Percentiles rank a stretch among this genome's conserved stretches.
These are phyloP conservation scores for Boletus vinaceobasis DNA, from an alignment of 768 basidiomycete genomes.

Conservation along the genomic window DNA sequence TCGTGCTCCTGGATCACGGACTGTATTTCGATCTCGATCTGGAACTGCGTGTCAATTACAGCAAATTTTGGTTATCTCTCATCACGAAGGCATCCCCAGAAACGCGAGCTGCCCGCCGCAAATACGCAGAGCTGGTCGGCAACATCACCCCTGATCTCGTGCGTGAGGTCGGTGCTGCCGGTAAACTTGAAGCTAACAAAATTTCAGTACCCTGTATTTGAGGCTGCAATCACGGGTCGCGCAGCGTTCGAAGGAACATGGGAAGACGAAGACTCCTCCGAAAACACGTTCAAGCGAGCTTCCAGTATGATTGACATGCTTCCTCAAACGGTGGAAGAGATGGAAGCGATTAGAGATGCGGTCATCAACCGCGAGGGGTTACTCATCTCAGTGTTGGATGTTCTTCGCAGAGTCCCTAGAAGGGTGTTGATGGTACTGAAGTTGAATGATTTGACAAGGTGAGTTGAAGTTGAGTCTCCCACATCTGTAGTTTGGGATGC, in stretches of 20 bases:
- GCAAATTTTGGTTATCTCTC: constrained; percentile 88
- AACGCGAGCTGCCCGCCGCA: constrained; percentile 65
- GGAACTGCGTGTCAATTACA: constrained; percentile 76
- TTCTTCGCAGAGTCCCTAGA: constrained; percentile 82
- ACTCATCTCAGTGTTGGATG: constrained; percentile 79
- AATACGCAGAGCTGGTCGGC: constrained; percentile 88
- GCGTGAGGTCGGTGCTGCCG: constrained; percentile 20
- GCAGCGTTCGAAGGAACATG: constrained; percentile 67
- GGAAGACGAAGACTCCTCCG: constrained; percentile 37
- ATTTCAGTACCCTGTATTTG: constrained; percentile 84
- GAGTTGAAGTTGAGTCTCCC: constrained; percentile 9
- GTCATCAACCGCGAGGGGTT: constrained; percentile 82
- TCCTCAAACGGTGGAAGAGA: constrained; percentile 71
- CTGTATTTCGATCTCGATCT: constrained; percentile 88
- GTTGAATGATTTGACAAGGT: constrained; percentile 82
- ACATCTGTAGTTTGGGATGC: neutral
- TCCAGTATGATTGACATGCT: constrained; percentile 74
- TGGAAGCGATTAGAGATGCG: constrained; percentile 77
- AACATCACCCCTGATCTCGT: constrained; percentile 88
- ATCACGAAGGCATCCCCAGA: constrained; percentile 68
- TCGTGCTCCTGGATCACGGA: constrained; percentile 92
- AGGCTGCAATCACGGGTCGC: constrained; percentile 88
- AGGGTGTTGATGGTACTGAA: constrained; percentile 82
- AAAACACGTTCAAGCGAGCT: constrained; percentile 50
- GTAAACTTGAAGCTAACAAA: constrained; percentile 1